These are phyloP conservation scores for Vanderwaltozyma verrucispora DNA, from an alignment of 805 yeast genomes.

Conservation along the genomic window DNA sequence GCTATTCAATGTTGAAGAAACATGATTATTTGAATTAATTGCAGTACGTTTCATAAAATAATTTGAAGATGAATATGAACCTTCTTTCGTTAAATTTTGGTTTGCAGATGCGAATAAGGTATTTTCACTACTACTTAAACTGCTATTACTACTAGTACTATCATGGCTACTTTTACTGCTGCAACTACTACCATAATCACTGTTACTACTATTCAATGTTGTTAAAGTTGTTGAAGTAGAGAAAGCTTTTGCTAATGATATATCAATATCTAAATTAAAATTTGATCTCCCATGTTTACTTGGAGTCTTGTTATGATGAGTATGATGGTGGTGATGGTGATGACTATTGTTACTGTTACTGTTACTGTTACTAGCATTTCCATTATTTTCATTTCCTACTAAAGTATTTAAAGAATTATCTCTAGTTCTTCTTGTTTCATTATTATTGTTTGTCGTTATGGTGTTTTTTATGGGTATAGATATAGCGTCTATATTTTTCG, in stretches of 20 bases:
- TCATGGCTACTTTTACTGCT: constrained; percentile 11
- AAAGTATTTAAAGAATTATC: background rate
- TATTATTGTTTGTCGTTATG: background rate
- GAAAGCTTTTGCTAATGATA: constrained; percentile 29
- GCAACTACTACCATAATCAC: constrained; percentile 9
- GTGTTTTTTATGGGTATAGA: background rate
- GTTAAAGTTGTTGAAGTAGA: constrained; percentile 4
- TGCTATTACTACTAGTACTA: constrained; percentile 9
- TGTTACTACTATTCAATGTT: constrained; percentile 2
- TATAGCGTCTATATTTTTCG: constrained; percentile 1
- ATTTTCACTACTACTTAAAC: constrained; percentile 6
- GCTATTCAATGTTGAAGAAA: background rate
- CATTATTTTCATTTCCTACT: no score
- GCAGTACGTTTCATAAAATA: background rate
- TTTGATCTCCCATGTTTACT: background rate
- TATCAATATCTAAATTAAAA: constrained; percentile 24
- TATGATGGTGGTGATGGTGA: no score
- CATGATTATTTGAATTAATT: background rate
- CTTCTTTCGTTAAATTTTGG: background rate
- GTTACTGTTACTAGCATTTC: no score
- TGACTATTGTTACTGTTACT: no score
- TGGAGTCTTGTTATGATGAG: background rate
- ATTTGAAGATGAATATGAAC: background rate
- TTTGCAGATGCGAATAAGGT: constrained; percentile 1
- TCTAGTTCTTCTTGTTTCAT: no score